A percentile compares a stretch with the other conserved stretches of the same genome.
phyloP scores from a whole-genome alignment of 1,284 basidiomycete genomes.

The Kalmanozyma brasiliensis region DNA sequence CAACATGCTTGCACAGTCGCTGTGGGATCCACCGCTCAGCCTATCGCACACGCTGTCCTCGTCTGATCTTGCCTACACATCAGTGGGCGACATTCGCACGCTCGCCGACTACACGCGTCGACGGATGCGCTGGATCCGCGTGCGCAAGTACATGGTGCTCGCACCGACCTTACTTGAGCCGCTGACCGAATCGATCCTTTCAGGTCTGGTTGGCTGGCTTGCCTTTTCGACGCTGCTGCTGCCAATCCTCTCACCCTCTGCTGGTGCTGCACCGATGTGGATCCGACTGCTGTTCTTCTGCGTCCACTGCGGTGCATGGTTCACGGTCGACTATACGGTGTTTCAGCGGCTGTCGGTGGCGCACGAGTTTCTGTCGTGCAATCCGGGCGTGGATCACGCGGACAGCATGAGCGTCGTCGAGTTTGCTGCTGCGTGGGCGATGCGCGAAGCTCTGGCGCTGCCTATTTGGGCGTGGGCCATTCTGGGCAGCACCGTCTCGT shows the following conservation, averaged over 20 bases:
- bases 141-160: slow-evolving; percentile 64
- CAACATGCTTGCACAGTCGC: slow-evolving; percentile 66
- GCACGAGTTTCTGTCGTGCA: slow-evolving; percentile 36
- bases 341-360: slow-evolving; percentile 35
- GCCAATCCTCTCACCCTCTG: background rate
- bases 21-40: slow-evolving; percentile 57
- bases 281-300: slow-evolving; percentile 18
- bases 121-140: slow-evolving; percentile 67
- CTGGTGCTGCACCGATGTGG: slow-evolving; percentile 6
- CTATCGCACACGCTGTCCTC: slow-evolving; percentile 57
- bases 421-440: slow-evolving; percentile 51
- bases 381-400: slow-evolving; percentile 23
- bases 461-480: slow-evolving; percentile 67
- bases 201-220: slow-evolving; percentile 56
- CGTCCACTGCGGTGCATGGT: slow-evolving; percentile 46
- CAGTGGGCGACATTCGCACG: slow-evolving; percentile 65
- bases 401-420: slow-evolving; percentile 27
- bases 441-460: slow-evolving; percentile 61
- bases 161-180: slow-evolving; percentile 64
- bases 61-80: slow-evolving; percentile 59
- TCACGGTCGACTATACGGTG: slow-evolving; percentile 29
- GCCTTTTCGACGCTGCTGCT: slow-evolving; percentile 43
- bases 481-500: slow-evolving; percentile 52
- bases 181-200: slow-evolving; percentile 63
- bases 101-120: slow-evolving; percentile 59